These are phyloP conservation scores for Cytospora paraplurivora DNA, from an alignment of 2,329 filamentous ascomycete genomes.

Conservation along the genomic window DNA sequence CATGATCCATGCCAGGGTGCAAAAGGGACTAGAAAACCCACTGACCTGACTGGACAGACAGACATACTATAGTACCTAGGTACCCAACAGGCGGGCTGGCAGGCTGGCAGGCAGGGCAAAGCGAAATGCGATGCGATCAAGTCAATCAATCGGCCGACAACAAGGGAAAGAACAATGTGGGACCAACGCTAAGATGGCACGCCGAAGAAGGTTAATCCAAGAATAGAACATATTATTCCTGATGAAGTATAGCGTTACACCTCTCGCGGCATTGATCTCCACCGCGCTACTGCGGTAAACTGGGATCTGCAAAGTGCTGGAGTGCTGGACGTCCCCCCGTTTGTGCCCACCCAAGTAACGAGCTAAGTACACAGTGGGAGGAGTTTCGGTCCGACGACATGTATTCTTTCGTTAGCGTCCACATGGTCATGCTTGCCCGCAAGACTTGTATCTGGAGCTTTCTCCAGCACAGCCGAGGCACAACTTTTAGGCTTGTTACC, in stretches of 20 bases:
- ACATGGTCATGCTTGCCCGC: background rate
- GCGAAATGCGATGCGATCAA: constrained; percentile 10
- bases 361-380: constrained; percentile 25
- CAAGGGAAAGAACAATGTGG: constrained; percentile 15
- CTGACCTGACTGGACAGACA: background rate
- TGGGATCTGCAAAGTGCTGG: constrained; percentile 22
- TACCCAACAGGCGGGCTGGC: background rate
- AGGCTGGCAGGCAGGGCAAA: constrained; percentile 2
- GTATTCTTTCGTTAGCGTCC: background rate
- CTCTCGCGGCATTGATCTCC: constrained; percentile 21
- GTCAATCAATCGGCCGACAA: constrained; percentile 23
- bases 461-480: background rate
- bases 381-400: background rate
- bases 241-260: constrained; percentile 6
- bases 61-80: too few species aligned
- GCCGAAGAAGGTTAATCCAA: constrained; percentile 30
- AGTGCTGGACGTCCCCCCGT: background rate
- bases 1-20: background rate
- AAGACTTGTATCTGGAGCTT: background rate
- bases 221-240: constrained; percentile 22
- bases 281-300: constrained; percentile 15
- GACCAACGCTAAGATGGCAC: constrained; percentile 23
- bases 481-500: background rate
- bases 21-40: background rate
- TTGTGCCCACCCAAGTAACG: too few species aligned